A percentile compares a stretch with the other conserved stretches of the same genome.
Conservation (phyloP, 2,329 filamentous ascomycete species). For the Paecilomyces formosus region DNA sequence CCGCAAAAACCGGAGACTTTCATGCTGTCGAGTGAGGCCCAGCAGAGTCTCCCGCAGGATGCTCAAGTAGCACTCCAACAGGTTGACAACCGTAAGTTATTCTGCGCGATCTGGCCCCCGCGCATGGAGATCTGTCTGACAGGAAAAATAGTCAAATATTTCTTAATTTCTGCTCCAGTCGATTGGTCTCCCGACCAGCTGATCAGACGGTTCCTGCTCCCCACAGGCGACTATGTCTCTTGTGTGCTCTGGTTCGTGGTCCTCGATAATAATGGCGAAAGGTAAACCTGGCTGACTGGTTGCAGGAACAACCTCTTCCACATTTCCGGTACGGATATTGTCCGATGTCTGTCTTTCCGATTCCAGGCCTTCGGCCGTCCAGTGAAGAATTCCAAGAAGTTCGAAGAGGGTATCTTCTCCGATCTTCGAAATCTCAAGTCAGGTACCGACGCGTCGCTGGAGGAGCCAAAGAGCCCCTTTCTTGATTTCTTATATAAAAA, state of each 20-base stretch:
- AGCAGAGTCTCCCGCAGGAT: constrained; percentile 92
- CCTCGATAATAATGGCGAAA: not conserved
- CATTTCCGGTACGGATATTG: constrained; percentile 97
- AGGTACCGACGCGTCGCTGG: constrained; percentile 92
- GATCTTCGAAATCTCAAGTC: constrained; percentile 97
- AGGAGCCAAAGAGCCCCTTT: constrained; percentile 98
- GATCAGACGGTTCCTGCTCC: constrained; percentile 88
- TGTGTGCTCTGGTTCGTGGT: constrained; percentile 79
- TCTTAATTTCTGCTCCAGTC: constrained; percentile 95
- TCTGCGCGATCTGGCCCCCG: not conserved
- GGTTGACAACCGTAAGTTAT: constrained; percentile 83
- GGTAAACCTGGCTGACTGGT: constrained; percentile 8
- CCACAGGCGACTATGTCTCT: constrained; percentile 97
- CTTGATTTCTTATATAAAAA: constrained; percentile 99
- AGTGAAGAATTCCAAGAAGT: constrained; percentile 99
- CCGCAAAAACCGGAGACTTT: constrained; percentile 98
- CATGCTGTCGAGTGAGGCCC: constrained; percentile 93
- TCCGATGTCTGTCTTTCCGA: constrained; percentile 92
- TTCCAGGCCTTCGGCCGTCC: constrained; percentile 98
- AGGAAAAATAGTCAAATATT: constrained; percentile 77
- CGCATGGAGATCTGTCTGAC: not conserved
- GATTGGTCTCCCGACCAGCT: constrained; percentile 97
- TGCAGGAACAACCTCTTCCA: constrained; percentile 94
- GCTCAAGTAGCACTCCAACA: constrained; percentile 96
- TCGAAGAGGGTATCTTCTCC: constrained; percentile 98